These are phyloP conservation scores for Pyrenochaeta sp. DNA, from an alignment of 2,329 filamentous ascomycete genomes.

Conservation along the genomic window DNA sequence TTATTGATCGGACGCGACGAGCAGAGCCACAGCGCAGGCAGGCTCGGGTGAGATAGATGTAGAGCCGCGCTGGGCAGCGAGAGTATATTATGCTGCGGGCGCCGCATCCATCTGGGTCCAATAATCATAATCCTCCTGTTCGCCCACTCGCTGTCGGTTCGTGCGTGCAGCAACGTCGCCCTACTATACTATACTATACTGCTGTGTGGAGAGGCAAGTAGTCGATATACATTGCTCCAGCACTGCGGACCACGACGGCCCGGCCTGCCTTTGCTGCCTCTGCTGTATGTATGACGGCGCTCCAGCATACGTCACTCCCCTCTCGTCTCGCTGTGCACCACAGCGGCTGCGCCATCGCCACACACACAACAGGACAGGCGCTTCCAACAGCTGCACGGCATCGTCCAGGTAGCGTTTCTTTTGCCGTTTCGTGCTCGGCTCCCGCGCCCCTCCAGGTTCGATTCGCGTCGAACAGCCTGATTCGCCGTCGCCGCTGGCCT, in stretches of 20 bases:
- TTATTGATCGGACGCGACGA: conserved; percentile 1
- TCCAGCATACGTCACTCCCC: conserved; percentile 28
- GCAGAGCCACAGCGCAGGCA: conserved; percentile 19
- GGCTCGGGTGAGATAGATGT: conserved; percentile 16
- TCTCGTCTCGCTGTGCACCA: conserved; percentile 20
- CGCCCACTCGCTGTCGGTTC: background rate
- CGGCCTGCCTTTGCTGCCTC: background rate
- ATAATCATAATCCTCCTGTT: conserved; percentile 11
- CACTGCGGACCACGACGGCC: background rate
- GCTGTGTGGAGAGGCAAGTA: background rate
- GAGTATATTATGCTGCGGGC: conserved; percentile 27
- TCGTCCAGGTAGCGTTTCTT: conserved; percentile 18
- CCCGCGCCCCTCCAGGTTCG: conserved; percentile 23
- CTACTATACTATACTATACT: background rate
- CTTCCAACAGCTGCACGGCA: background rate
- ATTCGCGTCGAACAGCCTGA: conserved; percentile 28
- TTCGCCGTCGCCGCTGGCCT: conserved; percentile 34
- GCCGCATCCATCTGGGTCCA: conserved; percentile 17
- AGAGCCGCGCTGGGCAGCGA: conserved; percentile 16
- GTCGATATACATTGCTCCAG: background rate
- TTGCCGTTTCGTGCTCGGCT: conserved; percentile 30
- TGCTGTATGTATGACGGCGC: conserved; percentile 16
- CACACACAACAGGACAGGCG: background rate
- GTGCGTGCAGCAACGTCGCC: background rate
- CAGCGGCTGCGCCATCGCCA: conserved; percentile 13